A percentile compares a stretch with the other conserved stretches of the same genome.
These are phyloP conservation scores for Serendipita sp. DNA, from an alignment of 768 basidiomycete species.

Conservation along the genomic window DNA sequence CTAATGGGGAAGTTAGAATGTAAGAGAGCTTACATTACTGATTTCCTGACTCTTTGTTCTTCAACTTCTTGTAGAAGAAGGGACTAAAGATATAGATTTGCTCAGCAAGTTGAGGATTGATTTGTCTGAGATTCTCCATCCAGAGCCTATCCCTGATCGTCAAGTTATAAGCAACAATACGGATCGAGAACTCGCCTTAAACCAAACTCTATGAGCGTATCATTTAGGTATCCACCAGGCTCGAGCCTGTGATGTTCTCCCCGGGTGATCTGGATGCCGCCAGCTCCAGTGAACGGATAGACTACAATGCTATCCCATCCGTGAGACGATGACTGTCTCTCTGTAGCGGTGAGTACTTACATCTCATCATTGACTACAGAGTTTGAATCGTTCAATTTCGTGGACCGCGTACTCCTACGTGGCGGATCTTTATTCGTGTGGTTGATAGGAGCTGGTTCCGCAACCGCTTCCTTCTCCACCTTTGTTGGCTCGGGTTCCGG, in stretches of 20 bases:
- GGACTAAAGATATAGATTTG: constrained; percentile 88
- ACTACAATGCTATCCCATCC: constrained; percentile 42
- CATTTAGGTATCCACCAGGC: constrained; percentile 81
- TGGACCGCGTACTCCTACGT: too few species aligned
- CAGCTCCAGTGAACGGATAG: constrained; percentile 53
- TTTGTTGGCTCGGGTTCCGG: too few species aligned
- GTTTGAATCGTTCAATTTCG: too few species aligned
- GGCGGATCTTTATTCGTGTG: too few species aligned
- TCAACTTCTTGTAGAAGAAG: constrained; percentile 94
- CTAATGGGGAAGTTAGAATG: constrained; percentile 21
- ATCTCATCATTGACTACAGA: background rate
- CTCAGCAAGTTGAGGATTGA: constrained; percentile 44
- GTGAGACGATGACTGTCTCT: background rate
- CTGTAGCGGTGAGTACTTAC: background rate
- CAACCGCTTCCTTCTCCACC: too few species aligned
- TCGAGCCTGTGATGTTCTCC: constrained; percentile 61
- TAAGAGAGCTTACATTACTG: background rate
- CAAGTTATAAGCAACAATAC: background rate
- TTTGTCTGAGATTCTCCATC: constrained; percentile 40
- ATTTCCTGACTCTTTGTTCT: constrained; percentile 40
- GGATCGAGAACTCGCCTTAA: constrained; percentile 48
- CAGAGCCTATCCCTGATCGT: constrained; percentile 41
- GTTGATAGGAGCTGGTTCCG: too few species aligned
- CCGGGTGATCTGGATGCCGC: constrained; percentile 67
- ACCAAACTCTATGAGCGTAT: constrained; percentile 92